Evolutionary conservation across 2,329 filamentous ascomycete species (phyloP).

Genomic region (Calonectria hongkongensis): DNA sequence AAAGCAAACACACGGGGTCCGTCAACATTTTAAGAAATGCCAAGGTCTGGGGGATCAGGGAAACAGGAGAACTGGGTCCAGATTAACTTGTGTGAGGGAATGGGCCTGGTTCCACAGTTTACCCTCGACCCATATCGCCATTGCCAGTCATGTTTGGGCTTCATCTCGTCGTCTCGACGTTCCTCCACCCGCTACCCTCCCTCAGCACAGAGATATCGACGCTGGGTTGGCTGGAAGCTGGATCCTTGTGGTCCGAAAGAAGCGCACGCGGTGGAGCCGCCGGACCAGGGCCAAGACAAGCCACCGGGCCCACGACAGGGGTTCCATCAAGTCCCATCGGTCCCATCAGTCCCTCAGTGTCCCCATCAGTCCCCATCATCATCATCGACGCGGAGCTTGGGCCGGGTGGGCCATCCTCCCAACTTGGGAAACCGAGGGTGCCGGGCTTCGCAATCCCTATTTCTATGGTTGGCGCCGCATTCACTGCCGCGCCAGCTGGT

Average conservation of each 20-base stretch:
- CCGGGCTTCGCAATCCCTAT: conserved; percentile 27
- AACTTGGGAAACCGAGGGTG: conserved; percentile 53
- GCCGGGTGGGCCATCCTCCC: conserved; percentile 46
- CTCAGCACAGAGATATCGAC: conserved; percentile 23
- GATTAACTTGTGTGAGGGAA: conserved; percentile 49
- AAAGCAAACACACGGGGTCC: conserved; percentile 45
- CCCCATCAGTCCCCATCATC: conserved; percentile 38
- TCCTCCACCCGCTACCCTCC: conserved; percentile 31
- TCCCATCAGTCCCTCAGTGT: background rate
- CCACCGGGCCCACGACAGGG: conserved; percentile 45
- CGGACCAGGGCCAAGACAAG: conserved; percentile 51
- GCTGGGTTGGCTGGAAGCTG: conserved; percentile 35
- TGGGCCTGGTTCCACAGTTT: conserved; percentile 40
- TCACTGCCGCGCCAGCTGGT: conserved; percentile 27
- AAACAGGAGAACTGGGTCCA: conserved; percentile 51
- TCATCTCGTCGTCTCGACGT: conserved; percentile 19
- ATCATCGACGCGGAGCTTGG: conserved; percentile 41
- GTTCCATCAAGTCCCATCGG: conserved; percentile 35
- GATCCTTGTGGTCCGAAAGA: conserved; percentile 38
- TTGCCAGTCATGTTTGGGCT: conserved; percentile 29
- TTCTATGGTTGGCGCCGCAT: conserved; percentile 10
- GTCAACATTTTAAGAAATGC: conserved; percentile 53
- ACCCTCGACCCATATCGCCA: conserved; percentile 21
- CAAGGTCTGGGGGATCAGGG: conserved; percentile 39
- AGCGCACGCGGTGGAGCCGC: conserved; percentile 46